Evolutionary conservation across 495 filamentous ascomycete species (phyloP), one percentile per base, ranked within the genome.

Genomic region (Podospora sp.): DNA sequence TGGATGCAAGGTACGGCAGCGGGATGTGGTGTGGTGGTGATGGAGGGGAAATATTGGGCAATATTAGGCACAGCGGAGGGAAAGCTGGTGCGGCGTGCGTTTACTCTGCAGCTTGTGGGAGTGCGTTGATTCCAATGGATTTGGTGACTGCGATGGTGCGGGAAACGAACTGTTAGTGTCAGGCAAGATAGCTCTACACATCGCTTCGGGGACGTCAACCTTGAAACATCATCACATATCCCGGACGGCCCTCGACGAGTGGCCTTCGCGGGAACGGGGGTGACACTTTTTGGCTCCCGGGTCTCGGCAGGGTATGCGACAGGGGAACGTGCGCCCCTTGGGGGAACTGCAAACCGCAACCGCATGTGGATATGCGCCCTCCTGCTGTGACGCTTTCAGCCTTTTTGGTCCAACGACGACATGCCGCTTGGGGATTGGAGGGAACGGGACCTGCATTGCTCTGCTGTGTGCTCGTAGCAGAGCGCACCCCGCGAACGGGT

Each of bases 291-390:
- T 33, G 26, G 21, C n/a, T n/a, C 49, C 63, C 27, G 63, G 63
- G 62, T 65, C 62, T 65, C 50, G 63, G 63, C 50, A 65, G 63
- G 52, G 29, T 35, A 3, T 57, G 51, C 33, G 56, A 59, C 56
- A 59, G 25, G 24, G 29, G 56, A 59, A 33, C 24, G 56, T 55
- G 52, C 52, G 52, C n/a, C n/a, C 52, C 20, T 6, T 46, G 40
- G 40, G 40, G 33, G n/a, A n/a, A n/a, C n/a, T n/a, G n/a, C n/a
- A n/a, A n/a, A n/a, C n/a, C n/a, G n/a, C n/a, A 46, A 46, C 40
- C 40, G 40, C 40, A 46, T 46, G 40, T 46, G 40, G 40, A 18
- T n/a, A n/a, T 46, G 40, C 40, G 12, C 40, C 40, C 11, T 46
- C 52, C 52, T n/a, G 11, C 52, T 55, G 11, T 26, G 21, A 9